phyloP scores from a whole-genome alignment of 345 rosid genomes.

The Salix viminalis region DNA sequence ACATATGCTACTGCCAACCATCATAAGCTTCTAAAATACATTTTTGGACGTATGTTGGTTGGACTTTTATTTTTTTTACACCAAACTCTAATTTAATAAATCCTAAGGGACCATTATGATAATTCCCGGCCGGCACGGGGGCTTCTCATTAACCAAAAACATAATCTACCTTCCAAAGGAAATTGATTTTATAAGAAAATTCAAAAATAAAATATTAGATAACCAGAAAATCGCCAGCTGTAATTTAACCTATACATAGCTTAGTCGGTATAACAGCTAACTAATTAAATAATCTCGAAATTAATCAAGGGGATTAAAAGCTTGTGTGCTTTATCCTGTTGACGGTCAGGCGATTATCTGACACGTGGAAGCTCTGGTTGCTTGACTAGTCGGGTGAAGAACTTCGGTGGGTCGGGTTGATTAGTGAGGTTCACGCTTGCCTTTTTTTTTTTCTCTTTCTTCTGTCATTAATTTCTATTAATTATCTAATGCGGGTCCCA shows the following conservation, averaged over 20 bases:
- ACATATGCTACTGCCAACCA: neutral
- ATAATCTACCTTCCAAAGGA: neutral
- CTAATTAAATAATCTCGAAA: neutral
- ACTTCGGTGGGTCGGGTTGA: neutral
- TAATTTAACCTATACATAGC: neutral
- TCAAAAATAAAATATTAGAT: neutral
- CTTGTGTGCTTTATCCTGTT: neutral
- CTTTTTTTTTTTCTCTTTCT: no score
- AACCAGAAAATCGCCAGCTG: neutral
- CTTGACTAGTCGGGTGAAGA: neutral
- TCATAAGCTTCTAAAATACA: neutral
- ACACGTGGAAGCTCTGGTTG: neutral
- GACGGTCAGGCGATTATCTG: neutral
- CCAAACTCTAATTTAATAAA: slow-evolving; percentile 27
- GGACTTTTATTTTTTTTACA: slow-evolving; percentile 3
- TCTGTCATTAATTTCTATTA: neutral
- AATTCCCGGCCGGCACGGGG: slow-evolving; percentile 20
- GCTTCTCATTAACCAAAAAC: neutral
- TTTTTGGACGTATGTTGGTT: neutral
- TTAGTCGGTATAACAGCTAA: neutral
- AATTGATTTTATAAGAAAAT: neutral
- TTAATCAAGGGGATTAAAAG: neutral
- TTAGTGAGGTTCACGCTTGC: neutral
- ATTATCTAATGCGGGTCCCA: slow-evolving; percentile 16
- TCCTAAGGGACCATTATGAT: neutral